Evolutionary conservation across 129 eudicot genomes (phyloP).

Genomic region (Artemisia annua): DNA sequence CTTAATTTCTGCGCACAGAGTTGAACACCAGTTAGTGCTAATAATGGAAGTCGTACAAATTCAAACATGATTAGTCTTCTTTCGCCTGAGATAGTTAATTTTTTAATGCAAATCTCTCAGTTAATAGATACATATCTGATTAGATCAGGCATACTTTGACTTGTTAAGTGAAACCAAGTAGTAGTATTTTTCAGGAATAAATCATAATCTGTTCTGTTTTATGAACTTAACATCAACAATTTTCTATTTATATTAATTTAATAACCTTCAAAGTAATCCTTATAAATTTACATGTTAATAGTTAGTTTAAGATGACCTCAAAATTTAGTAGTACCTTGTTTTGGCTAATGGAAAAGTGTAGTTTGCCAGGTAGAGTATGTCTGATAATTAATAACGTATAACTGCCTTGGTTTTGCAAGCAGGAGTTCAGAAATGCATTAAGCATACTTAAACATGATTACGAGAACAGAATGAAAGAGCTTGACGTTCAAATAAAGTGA

Average conservation of each 20-base stretch:
- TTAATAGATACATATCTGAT: no score
- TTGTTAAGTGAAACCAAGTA: no score
- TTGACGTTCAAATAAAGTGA: slow-evolving; percentile 55
- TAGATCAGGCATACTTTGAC: no score
- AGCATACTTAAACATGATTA: slow-evolving; percentile 47
- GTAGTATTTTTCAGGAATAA: no score
- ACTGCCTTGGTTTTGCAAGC: slow-evolving; percentile 20
- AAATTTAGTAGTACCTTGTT: no score
- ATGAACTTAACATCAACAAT: background rate
- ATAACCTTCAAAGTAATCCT: background rate
- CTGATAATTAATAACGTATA: background rate
- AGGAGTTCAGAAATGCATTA: slow-evolving; percentile 50
- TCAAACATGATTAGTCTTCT: no score
- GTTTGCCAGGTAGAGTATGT: background rate
- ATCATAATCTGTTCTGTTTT: background rate
- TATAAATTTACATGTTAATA: background rate
- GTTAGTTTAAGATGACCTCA: background rate
- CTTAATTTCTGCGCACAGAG: no score
- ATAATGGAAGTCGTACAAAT: no score
- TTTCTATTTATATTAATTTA: background rate
- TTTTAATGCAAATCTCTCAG: no score
- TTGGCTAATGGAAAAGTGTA: background rate
- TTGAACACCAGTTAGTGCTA: no score
- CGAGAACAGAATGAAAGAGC: slow-evolving; percentile 33
- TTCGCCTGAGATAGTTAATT: no score